phyloP scores from a whole-genome alignment of 31 red algal species.

The Odonthalia washingtoniensis region DNA sequence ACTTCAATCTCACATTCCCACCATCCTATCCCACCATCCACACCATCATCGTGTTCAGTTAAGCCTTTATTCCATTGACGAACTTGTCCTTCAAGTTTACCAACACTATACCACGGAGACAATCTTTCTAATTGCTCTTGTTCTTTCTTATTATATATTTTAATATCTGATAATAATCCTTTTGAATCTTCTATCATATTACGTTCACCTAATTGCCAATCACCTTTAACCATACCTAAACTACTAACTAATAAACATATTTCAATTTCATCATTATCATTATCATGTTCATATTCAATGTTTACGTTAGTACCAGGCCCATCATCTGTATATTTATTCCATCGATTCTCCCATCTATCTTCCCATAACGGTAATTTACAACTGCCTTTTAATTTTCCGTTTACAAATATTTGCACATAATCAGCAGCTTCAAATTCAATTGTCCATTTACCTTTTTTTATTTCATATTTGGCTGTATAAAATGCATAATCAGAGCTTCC shows the following conservation, averaged over 20 bases:
- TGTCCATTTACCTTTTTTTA: not conserved
- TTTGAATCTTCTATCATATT: constrained; percentile 90
- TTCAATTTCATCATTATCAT: constrained; percentile 40
- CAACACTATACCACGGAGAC: constrained; percentile 40
- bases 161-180: constrained; percentile 60
- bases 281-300: not conserved
- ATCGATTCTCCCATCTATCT: constrained; percentile 84
- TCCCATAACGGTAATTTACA: constrained; percentile 71
- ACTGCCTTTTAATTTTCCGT: constrained; percentile 40
- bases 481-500: constrained; percentile 79
- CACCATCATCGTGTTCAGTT: not conserved
- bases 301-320: constrained; percentile 31
- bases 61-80: not conserved
- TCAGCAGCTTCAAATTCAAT: constrained; percentile 74
- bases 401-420: constrained; percentile 61
- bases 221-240: constrained; percentile 92
- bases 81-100: constrained; percentile 18
- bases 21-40: constrained; percentile 29
- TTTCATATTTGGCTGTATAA: constrained; percentile 58
- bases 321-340: constrained; percentile 60
- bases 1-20: constrained; percentile 19
- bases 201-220: constrained; percentile 82
- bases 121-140: not conserved
- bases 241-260: constrained; percentile 60
- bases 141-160: constrained; percentile 17